Evolutionary conservation across 768 basidiomycete species (phyloP).

Genomic region (Lentinula sp.): DNA sequence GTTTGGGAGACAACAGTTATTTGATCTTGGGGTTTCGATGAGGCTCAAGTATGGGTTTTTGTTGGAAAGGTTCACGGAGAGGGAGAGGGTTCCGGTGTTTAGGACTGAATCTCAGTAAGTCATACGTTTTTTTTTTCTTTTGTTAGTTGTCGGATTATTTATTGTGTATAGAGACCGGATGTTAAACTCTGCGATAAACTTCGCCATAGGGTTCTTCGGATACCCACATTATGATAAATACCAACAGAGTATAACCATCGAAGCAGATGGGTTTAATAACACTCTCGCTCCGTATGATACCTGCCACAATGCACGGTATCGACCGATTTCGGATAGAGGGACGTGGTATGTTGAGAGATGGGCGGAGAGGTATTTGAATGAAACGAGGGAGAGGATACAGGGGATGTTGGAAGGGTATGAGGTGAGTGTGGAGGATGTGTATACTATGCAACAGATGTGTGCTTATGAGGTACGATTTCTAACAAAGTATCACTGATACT

Average conservation of each 20-base stretch:
- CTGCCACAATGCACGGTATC: slow-evolving; percentile 55
- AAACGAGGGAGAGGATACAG: slow-evolving; percentile 57
- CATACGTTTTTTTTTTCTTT: background rate
- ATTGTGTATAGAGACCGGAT: slow-evolving; percentile 54
- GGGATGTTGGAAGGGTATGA: slow-evolving; percentile 53
- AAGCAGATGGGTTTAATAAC: slow-evolving; percentile 67
- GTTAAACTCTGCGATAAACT: slow-evolving; percentile 58
- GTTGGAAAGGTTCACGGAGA: slow-evolving; percentile 59
- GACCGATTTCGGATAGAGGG: slow-evolving; percentile 50
- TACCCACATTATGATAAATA: slow-evolving; percentile 69
- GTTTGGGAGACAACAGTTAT: slow-evolving; percentile 84
- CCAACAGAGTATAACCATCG: slow-evolving; percentile 73
- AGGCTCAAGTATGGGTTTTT: slow-evolving; percentile 78
- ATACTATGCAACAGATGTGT: slow-evolving; percentile 76
- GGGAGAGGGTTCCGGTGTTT: slow-evolving; percentile 67
- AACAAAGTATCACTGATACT: no score
- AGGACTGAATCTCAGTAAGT: slow-evolving; percentile 70
- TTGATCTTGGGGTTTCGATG: slow-evolving; percentile 65
- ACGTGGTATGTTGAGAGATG: slow-evolving; percentile 55
- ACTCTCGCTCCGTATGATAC: slow-evolving; percentile 82
- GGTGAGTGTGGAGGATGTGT: slow-evolving; percentile 63
- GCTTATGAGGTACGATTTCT: slow-evolving; percentile 63
- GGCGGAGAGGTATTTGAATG: slow-evolving; percentile 64
- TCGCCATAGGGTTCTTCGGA: slow-evolving; percentile 72
- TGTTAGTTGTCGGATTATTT: background rate